These are phyloP conservation scores for Eragrostis curvula DNA, from an alignment of 176 grass and related monocot genomes.

Conservation along the genomic window DNA sequence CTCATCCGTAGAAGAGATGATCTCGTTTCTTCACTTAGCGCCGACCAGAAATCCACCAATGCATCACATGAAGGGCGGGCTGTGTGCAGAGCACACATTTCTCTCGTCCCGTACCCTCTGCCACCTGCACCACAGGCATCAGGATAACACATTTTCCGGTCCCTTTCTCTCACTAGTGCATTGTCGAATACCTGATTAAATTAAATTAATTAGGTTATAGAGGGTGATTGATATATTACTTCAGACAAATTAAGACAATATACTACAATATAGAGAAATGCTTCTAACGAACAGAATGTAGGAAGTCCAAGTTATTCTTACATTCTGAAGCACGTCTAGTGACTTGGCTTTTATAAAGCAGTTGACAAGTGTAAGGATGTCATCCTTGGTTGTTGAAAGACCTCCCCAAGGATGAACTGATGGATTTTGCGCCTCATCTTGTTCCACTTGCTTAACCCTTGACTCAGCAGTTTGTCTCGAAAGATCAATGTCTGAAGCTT, in stretches of 20 bases:
- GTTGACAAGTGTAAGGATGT: constrained; percentile 77
- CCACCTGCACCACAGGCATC: constrained; percentile 89
- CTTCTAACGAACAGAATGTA: not conserved
- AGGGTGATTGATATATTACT: constrained; percentile 1
- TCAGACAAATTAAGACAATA: constrained; percentile 35
- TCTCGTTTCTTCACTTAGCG: constrained; percentile 83
- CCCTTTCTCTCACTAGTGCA: constrained; percentile 84
- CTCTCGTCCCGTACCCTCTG: constrained; percentile 73
- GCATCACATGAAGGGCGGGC: constrained; percentile 82
- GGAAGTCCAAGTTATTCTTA: constrained; percentile 34
- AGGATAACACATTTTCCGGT: constrained; percentile 92
- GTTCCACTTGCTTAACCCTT: constrained; percentile 37
- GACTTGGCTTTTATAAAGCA: constrained; percentile 77
- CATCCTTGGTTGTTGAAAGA: constrained; percentile 84
- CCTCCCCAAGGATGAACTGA: constrained; percentile 93
- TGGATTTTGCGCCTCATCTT: constrained; percentile 65
- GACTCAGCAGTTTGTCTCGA: constrained; percentile 23
- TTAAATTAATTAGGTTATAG: constrained; percentile 14
- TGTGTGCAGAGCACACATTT: constrained; percentile 94
- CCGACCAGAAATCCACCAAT: constrained; percentile 91
- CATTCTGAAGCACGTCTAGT: constrained; percentile 77
- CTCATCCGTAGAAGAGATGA: constrained; percentile 88
- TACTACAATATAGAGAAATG: constrained; percentile 6
- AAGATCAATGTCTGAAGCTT: constrained; percentile 41
- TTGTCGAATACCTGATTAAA: constrained; percentile 91